These are phyloP conservation scores for Lepiota brunneoincarnata DNA, from an alignment of 768 basidiomycete species.

Conservation along the genomic window DNA sequence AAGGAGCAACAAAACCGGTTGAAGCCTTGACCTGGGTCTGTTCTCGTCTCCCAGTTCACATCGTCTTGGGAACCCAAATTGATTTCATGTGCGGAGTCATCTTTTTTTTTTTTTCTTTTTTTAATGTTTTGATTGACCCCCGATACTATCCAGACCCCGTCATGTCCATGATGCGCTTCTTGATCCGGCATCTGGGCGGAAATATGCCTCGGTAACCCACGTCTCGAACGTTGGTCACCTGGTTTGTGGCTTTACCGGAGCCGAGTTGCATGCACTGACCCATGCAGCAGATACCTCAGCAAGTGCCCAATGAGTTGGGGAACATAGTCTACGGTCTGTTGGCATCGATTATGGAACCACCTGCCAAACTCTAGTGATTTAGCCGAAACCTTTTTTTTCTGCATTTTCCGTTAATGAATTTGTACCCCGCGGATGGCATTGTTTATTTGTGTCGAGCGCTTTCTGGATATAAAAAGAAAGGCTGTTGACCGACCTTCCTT, in stretches of 20 bases:
- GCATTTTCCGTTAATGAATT: neutral
- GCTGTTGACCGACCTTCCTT: no score
- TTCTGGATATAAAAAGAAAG: no score
- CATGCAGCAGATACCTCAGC: slow-evolving; percentile 14
- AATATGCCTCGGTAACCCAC: slow-evolving; percentile 30
- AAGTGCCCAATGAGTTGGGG: slow-evolving; percentile 11
- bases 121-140: neutral
- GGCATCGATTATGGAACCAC: neutral
- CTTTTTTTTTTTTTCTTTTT: slow-evolving; percentile 38
- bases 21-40: slow-evolving; percentile 36
- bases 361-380: neutral
- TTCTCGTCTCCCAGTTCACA: slow-evolving; percentile 22
- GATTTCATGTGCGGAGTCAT: slow-evolving; percentile 42
- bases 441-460: no score
- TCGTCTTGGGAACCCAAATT: neutral
- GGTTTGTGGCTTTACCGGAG: slow-evolving; percentile 15
- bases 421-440: no score
- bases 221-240: slow-evolving; percentile 29
- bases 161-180: slow-evolving; percentile 33
- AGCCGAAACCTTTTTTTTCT: neutral
- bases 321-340: slow-evolving; percentile 5
- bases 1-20: slow-evolving; percentile 54
- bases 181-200: slow-evolving; percentile 30
- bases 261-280: neutral
- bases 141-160: slow-evolving; percentile 25